Evolutionary conservation across 2,329 filamentous ascomycete genomes (phyloP), one percentile per base, ranked within the genome.

Genomic region (Penicillium glabrum): DNA sequence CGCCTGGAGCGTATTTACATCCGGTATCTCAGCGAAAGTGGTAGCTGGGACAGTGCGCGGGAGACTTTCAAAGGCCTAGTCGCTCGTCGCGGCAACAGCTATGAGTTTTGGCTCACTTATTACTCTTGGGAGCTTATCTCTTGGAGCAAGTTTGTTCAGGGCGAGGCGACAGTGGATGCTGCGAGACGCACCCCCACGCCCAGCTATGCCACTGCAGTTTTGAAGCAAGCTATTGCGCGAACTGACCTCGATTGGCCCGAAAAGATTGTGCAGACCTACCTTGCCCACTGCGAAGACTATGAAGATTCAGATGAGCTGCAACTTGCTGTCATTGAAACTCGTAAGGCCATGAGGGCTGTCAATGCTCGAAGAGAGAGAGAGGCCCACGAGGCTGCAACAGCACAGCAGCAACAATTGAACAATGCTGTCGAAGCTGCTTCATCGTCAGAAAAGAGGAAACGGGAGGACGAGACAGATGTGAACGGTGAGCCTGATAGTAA

Each of bases 31-130:
- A 93, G 90, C 3, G 90, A 96, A 71, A 91, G 91, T 63, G 87
- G 87, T 26, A 88, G 90, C 41, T 79, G 90, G 51, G 85, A 91
- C 21, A 88, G 88, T 55, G 95, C 93, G 2, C 86, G 95, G 39
- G 82, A 83, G 16, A 85, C 89, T 47, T 98, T 91, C 86, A 86
- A 89, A 62, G 84, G 85, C 19, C 80, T 98, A 29, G 83, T 84
- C 23, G 78, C 84, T n/a, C 80, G 83, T 19, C 86, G 91, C 54
- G 86, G 87, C 29, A 85, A 91, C 65, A 93, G 87, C 65, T 92
- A 93, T 69, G 91, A 96, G 66, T 98, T 98, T 72, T 99, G 95
- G 95, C 82, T 93, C 54, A 86, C 88, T 44, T 97, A 91, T 74
- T 97, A 97, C 75, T 82, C 88, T 52, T 98, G 92, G 89, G 95